Conservation (phyloP, 306 rosid species). For the Hippophae tibetana region DNA sequence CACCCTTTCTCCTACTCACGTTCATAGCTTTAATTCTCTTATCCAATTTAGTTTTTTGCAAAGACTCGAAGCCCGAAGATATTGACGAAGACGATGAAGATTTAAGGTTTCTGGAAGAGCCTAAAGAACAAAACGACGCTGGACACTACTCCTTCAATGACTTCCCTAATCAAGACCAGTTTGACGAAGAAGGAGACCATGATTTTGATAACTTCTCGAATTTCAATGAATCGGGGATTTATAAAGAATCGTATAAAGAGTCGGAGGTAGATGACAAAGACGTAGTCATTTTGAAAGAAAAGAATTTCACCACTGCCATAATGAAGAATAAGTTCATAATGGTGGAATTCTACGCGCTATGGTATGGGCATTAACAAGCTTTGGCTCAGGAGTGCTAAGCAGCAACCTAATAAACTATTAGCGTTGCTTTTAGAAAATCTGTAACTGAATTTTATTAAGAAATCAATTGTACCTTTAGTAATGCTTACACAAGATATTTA, state of each 20-base stretch:
- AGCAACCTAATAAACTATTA: no score
- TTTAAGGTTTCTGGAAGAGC: constrained; percentile 81
- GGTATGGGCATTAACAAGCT: constrained; percentile 98
- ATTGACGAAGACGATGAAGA: constrained; percentile 55
- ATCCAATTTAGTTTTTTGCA: constrained; percentile 45
- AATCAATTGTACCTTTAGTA: no score
- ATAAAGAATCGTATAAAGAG: constrained; percentile 31
- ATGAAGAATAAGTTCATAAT: constrained; percentile 54
- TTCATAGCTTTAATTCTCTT: constrained; percentile 56
- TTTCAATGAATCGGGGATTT: constrained; percentile 33
- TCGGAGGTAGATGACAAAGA: constrained; percentile 79
- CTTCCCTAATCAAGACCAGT: constrained; percentile 29
- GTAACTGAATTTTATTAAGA: no score
- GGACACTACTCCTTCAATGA: constrained; percentile 12
- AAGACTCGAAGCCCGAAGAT: constrained; percentile 18
- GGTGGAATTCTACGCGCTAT: constrained; percentile 97
- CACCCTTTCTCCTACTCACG: constrained; percentile 35
- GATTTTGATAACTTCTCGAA: constrained; percentile 55
- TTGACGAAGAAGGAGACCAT: constrained; percentile 30
- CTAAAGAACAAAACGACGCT: constrained; percentile 23
- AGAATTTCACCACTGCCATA: constrained; percentile 55
- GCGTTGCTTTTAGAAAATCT: no score
- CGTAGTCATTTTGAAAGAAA: constrained; percentile 75
- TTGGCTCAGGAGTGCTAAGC: constrained; percentile 48
- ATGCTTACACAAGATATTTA: no score